Conservation (phyloP, 176 grass and related monocot species). For the Carex scoparia region DNA sequence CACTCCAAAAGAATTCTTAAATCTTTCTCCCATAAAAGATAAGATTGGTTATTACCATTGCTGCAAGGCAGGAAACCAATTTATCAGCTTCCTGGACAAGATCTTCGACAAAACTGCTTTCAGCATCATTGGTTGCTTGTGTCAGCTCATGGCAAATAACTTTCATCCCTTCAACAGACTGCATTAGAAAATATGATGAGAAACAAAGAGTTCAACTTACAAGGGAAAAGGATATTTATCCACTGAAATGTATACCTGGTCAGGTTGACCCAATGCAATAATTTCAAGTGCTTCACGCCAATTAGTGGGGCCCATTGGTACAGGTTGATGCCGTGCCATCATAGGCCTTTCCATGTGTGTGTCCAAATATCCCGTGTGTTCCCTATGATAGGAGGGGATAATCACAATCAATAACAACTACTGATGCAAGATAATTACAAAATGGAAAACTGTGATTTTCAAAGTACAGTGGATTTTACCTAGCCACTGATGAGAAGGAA, state of each 20-base stretch:
- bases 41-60: conserved; percentile 55
- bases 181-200: conserved; percentile 23
- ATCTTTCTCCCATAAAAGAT: conserved; percentile 1
- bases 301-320: conserved; percentile 56
- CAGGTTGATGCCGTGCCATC: conserved; percentile 48
- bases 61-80: conserved; percentile 83
- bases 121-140: conserved; percentile 51
- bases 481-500: conserved; percentile 57
- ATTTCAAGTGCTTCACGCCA: conserved; percentile 99
- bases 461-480: conserved; percentile 31
- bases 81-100: conserved; percentile 89
- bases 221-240: conserved; percentile 3
- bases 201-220: conserved; percentile 3
- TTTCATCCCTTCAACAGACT: conserved; percentile 99
- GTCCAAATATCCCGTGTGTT: conserved; percentile 62
- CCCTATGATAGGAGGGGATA: conserved; percentile 37
- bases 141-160: conserved; percentile 96
- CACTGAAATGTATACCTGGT: conserved; percentile 49
- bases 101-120: conserved; percentile 71
- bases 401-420: background rate
- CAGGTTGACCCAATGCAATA: conserved; percentile 72
- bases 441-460: conserved; percentile 7
- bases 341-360: conserved; percentile 57
- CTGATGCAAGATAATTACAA: background rate
- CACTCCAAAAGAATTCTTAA: background rate